Base-by-base conservation (phyloP, 148 eudicot species). In the Fagopyrum homotropicum region DNA sequence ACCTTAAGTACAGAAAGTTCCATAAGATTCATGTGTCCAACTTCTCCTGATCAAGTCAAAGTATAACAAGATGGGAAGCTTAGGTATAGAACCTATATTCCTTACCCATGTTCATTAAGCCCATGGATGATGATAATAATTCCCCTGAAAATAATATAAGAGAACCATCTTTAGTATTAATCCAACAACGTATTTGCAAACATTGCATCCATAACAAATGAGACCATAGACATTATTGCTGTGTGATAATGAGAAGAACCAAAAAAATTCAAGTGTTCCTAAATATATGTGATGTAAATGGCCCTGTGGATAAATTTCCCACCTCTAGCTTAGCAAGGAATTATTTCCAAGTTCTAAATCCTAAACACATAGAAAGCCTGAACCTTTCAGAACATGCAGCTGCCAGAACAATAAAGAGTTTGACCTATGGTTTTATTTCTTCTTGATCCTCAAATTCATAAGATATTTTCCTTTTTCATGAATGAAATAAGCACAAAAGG, bases 21-120 rank as follows among this genome's bases (percentile, higher is more conserved):
- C 75, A 72, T 29, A 49, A 72, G 45, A 6, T 72, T 72, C 56
- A 49, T 72, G 16, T 48, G 56, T 15, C 45, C 16, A 11, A 19
- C 45, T 22, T 17, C n/a, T 50, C 45, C 66, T 51, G 46, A 29
- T 48, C 45, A 73, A 73, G 40, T 59, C 45, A 72, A 48, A 17
- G 11, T 17, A 22, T 72, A 49, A 57, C 9, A 57, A 19, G 17
- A 19, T 57, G 63, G 63, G 7, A 57, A 16, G 63, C 26, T 19
- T n/a, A 9, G 7, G 63, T n/a, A 26, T 17, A 57, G 29, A 1
- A 57, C 8, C 63, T 2, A 40, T 14, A 6, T 7, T 43, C 47
- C 71, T 83, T 84, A 90, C 98, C 98, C 87, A 80, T 94, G 98
- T 82, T 94, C 98, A 76, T 94, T 94, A 64, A 94, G 98, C 79